Conservation (phyloP, 2,329 filamentous ascomycete species). For the Colletotrichum somersetense region DNA sequence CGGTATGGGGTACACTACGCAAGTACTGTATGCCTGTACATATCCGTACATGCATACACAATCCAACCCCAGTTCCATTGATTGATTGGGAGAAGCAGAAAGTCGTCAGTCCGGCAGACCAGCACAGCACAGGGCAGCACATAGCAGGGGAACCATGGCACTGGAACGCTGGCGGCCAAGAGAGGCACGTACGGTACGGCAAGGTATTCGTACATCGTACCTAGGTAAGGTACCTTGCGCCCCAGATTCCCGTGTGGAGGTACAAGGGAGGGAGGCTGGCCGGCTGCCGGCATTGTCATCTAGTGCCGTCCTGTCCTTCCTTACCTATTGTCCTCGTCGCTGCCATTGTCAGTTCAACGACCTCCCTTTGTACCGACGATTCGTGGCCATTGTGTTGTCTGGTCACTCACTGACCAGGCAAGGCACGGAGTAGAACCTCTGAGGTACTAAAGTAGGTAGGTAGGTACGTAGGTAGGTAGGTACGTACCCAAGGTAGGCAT, state of each 20-base stretch:
- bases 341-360: too few species aligned
- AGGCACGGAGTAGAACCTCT: too few species aligned
- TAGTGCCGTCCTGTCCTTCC: too few species aligned
- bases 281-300: neutral
- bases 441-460: too few species aligned
- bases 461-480: too few species aligned
- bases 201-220: too few species aligned
- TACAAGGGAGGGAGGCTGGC: constrained; percentile 6
- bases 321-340: neutral
- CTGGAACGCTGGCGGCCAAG: neutral
- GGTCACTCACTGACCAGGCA: neutral
- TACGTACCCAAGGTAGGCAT: too few species aligned
- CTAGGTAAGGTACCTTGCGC: constrained; percentile 12
- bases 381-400: neutral
- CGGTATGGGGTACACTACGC: too few species aligned
- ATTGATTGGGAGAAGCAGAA: too few species aligned
- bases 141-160: constrained; percentile 3
- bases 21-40: too few species aligned
- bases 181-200: neutral
- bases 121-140: neutral
- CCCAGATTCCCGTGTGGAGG: constrained; percentile 25
- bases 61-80: neutral
- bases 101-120: constrained; percentile 1
- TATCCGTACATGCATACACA: too few species aligned
- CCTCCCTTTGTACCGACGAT: too few species aligned